Evolutionary conservation across 805 yeast genomes (phyloP), one percentile per base, ranked within the genome.

Genomic region (Metschnikowia baotianmanensis): DNA sequence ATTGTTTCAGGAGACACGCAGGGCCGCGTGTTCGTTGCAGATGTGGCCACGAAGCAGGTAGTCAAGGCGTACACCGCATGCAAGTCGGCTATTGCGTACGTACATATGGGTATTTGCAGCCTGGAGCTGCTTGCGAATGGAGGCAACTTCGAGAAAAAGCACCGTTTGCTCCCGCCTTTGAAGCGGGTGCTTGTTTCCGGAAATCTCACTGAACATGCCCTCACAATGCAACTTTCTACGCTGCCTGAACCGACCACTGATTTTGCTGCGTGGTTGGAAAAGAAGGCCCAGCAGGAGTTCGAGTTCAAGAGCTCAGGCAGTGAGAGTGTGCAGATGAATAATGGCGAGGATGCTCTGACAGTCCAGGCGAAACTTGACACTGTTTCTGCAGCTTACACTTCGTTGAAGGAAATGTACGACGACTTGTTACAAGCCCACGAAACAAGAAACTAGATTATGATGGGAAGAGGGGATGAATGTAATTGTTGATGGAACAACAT

Each of bases 21-120:
- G n/a, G 97, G 97, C 1, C 70, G 76, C 21, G 77, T 86, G 2
- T 74, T 76, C 29, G 71, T 82, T 1, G 74, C 82, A 51, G 97
- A 91, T 59, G 69, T 82, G 5, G 75, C 71, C 12, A 80, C 91
- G 1, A 81, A 77, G 54, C 93, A 85, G 60, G 78, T 80, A 13
- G 66, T 78, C 20, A 80, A 77, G 55, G 72, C 77, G n/a, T 65
- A 81, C 47, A 74, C 63, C 13, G 64, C 68, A 17, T 62, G 70
- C 36, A 61, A 60, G 38, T 58, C 67, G 6, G 53, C 64, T 4
- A 65, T 72, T 13, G 59, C 71, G 4, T 55, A 49, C 36, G 46
- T 71, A 26, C 42, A 57, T 29, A 50, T 60, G 4, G 42, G 45
- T 18, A 43, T 56, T 13, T 41, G 51, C 22, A 62, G 68, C 16